Evolutionary conservation across 2,329 filamentous ascomycete species (phyloP).

Genomic region (Phyllosticta paracitricarpa): DNA sequence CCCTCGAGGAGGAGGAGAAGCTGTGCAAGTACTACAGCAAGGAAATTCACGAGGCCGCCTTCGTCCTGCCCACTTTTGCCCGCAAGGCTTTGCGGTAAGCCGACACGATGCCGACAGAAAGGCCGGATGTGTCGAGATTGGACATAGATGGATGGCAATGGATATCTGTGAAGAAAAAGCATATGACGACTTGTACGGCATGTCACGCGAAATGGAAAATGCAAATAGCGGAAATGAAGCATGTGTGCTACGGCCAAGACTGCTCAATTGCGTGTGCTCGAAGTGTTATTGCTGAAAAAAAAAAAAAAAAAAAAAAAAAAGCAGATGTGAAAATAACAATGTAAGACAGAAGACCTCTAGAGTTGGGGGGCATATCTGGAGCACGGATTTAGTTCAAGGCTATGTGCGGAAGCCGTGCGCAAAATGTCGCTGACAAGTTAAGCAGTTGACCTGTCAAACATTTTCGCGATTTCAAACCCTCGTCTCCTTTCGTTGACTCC

Average conservation of each 20-base stretch:
- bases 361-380: too few species aligned
- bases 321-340: too few species aligned
- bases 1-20: constrained; percentile 79
- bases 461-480: too few species aligned
- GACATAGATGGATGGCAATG: background rate
- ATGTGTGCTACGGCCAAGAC: background rate
- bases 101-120: background rate
- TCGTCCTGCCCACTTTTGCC: constrained; percentile 88
- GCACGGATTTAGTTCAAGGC: too few species aligned
- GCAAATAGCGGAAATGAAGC: background rate
- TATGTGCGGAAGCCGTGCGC: too few species aligned
- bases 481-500: too few species aligned
- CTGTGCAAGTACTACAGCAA: constrained; percentile 96
- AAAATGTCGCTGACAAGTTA: too few species aligned
- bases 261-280: too few species aligned
- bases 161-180: background rate
- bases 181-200: background rate
- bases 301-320: too few species aligned
- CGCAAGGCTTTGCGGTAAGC: constrained; percentile 53
- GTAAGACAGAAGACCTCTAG: too few species aligned
- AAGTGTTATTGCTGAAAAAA: too few species aligned
- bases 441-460: too few species aligned
- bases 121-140: background rate
- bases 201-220: background rate
- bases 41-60: constrained; percentile 90